Evolutionary conservation across 2,329 filamentous ascomycete species (phyloP), one percentile per base, ranked within the genome.

Genomic region (Geosmithia morbida): DNA sequence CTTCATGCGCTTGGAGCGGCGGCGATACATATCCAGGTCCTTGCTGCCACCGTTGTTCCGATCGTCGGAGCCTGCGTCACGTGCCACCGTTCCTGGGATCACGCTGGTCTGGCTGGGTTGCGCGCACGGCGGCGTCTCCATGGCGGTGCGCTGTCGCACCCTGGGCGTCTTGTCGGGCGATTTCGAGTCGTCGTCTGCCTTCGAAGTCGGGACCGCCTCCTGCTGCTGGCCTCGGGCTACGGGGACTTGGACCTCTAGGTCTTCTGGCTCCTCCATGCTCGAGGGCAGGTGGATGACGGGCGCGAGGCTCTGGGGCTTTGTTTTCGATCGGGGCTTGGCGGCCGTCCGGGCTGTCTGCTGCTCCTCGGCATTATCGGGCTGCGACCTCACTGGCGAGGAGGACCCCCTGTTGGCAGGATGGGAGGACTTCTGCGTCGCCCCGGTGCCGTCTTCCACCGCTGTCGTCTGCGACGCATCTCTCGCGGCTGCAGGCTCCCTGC

Each of bases 191-290:
- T 40, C 46, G 19, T 48, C 39, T 29, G 29, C n/a, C n/a, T n/a
- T n/a, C n/a, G n/a, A n/a, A n/a, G n/a, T n/a, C n/a, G n/a, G n/a
- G n/a, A 41, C 7, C 19, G 46, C 18, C 7, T 11, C 22, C 10
- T 45, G 46, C 39, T 51, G 48, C 14, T 57, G 55, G 7, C 56
- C 59, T 39, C 57, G 57, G 2, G 63, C 63, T 4, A 65, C 51
- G 2, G 64, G 64, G 5, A 66, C 51, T 37, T 59, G 57, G 44
- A 60, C 57, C 44, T 67, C 66, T n/a, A 66, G 48, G 8, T 65
- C 62, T 14, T 66, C 62, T 11, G 33, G 33, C 19, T 66, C 64
- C 8, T 57, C 50, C 20, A 50, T 51, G 51, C 51, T 56, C 46
- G 17, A 55, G 47, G 43, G 51, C 49, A 41, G 54, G 48, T 51